phyloP scores from a whole-genome alignment of 371 early-diverging fungal species.

The Capniomyces stellatus region DNA sequence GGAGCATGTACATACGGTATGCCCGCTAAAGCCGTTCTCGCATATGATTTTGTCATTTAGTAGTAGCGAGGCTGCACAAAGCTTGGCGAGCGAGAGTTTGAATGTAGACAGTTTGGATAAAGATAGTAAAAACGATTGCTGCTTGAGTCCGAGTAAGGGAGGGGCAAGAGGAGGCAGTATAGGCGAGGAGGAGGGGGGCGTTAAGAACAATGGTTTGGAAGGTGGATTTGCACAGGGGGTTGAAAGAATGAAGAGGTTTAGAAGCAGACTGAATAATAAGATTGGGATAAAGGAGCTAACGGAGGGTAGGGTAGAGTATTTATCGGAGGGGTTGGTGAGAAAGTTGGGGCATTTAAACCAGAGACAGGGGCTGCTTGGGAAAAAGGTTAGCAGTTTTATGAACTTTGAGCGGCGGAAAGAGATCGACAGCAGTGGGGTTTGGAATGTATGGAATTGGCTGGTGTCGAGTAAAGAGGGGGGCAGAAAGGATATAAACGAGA shows the following conservation, averaged over 20 bases:
- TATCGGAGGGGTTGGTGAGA: slow-evolving; percentile 19
- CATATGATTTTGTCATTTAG: slow-evolving; percentile 19
- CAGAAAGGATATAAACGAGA: neutral
- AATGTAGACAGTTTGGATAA: no score
- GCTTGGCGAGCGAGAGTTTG: neutral
- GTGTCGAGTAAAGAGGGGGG: neutral
- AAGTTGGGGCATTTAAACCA: slow-evolving; percentile 12
- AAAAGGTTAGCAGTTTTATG: slow-evolving; percentile 14
- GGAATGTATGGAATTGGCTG: neutral
- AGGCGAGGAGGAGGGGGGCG: neutral
- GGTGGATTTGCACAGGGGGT: no score
- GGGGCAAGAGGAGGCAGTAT: neutral
- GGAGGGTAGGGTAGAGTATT: slow-evolving; percentile 11
- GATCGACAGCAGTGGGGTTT: slow-evolving; percentile 1
- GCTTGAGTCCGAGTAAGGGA: no score
- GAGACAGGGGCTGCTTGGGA: slow-evolving; percentile 5
- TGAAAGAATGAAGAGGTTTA: no score
- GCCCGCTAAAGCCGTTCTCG: slow-evolving; percentile 24
- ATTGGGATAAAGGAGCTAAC: slow-evolving; percentile 5
- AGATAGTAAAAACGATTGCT: no score
- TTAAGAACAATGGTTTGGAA: no score
- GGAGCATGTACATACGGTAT: slow-evolving; percentile 22
- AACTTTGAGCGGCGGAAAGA: slow-evolving; percentile 8
- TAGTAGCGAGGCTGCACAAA: neutral
- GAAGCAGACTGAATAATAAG: no score